Base-by-base conservation (phyloP, 305 asterid species). In the Ilex paraguariensis region DNA sequence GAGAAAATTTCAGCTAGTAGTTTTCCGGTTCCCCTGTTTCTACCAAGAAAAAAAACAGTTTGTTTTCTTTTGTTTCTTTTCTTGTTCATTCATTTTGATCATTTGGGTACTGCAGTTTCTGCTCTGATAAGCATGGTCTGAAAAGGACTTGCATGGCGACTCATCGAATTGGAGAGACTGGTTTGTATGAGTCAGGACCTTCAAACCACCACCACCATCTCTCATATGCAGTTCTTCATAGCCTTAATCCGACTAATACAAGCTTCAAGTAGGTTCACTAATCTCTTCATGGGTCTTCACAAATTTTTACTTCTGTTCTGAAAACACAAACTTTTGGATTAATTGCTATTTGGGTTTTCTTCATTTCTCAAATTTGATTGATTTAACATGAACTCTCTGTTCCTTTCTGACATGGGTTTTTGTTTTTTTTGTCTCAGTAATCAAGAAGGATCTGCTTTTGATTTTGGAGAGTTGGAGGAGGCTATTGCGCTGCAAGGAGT, bases 391-490 rank as follows among this genome's bases (percentile, higher is more conserved):
- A 17, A 1, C 52, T 54, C 21, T 30, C 16, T 15, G 6, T 8
- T 65, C 46, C 9, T 36, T 36, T 36, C 42, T 36, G 42, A 36
- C 6, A 36, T 36, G 42, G 9, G 42, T 36, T 36, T 36, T 3
- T 36, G 42, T 33, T 31, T 32, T 60, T 2, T 56, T 54, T 52
- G 48, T 11, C 17, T 7, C 46, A 75, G 75, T 52, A 59, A 72
- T 62, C 82, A 76, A 81, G 96, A 87, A 77, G 86, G 83, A 10
- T 45, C 91, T 65, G 66, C 77, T 74, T 92, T 87, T 70, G 90
- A 79, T 81, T 93, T 90, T 73, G 97, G 95, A 36, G 97, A 86
- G 72, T 87, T 87, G 53, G 97, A 93, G 66, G 94, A 90, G 65
- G 92, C 90, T 57, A 87, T 87, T 66, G 80, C 71, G 21, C 79